Evolutionary conservation across 2,329 filamentous ascomycete species (phyloP).

Genomic region (Pseudogymnoascus sp.): DNA sequence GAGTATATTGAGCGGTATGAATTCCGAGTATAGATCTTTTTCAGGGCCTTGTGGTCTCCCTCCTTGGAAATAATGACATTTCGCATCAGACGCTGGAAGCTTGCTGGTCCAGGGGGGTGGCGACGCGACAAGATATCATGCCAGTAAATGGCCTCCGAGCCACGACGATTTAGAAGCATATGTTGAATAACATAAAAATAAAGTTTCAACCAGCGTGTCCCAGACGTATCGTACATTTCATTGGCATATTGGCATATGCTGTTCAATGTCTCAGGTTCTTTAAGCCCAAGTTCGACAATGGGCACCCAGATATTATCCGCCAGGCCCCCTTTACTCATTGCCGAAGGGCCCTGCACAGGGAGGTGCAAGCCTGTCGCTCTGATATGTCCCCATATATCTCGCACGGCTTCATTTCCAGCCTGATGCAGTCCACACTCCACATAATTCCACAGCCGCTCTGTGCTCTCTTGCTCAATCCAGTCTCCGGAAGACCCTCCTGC

Average conservation of each 20-base stretch:
- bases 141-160: constrained; percentile 19
- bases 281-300: constrained; percentile 32
- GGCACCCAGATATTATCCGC: constrained; percentile 37
- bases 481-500: background rate
- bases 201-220: constrained; percentile 28
- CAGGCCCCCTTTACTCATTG: constrained; percentile 21
- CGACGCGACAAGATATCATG: constrained; percentile 21
- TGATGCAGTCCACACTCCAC: background rate
- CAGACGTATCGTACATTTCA: constrained; percentile 31
- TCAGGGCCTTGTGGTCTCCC: constrained; percentile 29
- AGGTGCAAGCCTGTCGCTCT: background rate
- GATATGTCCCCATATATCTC: background rate
- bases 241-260: constrained; percentile 33
- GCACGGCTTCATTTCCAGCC: background rate
- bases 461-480: background rate
- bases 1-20: constrained; percentile 34
- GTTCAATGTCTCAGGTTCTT: constrained; percentile 26
- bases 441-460: background rate
- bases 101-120: constrained; percentile 27
- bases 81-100: constrained; percentile 29
- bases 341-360: background rate
- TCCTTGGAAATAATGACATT: constrained; percentile 16
- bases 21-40: constrained; percentile 32
- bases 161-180: constrained; percentile 22
- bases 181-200: constrained; percentile 37